phyloP scores from a whole-genome alignment of 768 basidiomycete genomes.

The Cantharellus anzutake region DNA sequence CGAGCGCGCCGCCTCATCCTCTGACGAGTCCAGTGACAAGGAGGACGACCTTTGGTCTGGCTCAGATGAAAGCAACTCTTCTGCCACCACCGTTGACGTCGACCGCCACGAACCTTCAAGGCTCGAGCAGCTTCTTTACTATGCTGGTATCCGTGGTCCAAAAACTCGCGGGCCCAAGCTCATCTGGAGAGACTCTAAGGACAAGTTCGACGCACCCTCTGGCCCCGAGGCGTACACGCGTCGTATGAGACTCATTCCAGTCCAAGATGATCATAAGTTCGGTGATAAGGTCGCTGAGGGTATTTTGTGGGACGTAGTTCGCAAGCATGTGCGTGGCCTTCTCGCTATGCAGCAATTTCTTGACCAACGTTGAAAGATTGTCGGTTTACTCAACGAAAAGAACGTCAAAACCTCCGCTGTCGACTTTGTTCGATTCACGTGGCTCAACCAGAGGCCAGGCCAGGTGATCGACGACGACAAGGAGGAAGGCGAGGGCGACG shows the following conservation, averaged over 20 bases:
- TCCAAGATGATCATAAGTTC: slow-evolving; percentile 16
- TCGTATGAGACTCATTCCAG: slow-evolving; percentile 16
- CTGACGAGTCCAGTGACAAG: neutral
- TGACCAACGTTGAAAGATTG: slow-evolving; percentile 20
- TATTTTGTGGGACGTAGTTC: slow-evolving; percentile 17
- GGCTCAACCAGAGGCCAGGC: neutral
- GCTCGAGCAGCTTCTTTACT: slow-evolving; percentile 18
- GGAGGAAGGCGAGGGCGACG: neutral
- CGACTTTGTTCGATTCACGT: slow-evolving; percentile 2
- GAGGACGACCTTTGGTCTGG: slow-evolving; percentile 4
- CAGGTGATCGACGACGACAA: neutral
- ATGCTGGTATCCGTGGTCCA: slow-evolving; percentile 15
- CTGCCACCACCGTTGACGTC: slow-evolving; percentile 6
- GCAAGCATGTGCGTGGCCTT: slow-evolving; percentile 19
- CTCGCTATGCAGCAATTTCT: slow-evolving; percentile 15
- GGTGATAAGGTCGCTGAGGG: slow-evolving; percentile 17
- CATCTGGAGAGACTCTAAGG: slow-evolving; percentile 20
- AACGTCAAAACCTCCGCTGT: neutral
- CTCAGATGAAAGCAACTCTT: slow-evolving; percentile 3
- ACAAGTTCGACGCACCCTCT: slow-evolving; percentile 16
- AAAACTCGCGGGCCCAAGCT: slow-evolving; percentile 18
- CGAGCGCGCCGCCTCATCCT: slow-evolving; percentile 2
- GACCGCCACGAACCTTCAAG: slow-evolving; percentile 11
- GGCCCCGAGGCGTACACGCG: slow-evolving; percentile 17
- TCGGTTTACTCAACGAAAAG: slow-evolving; percentile 2